Evolutionary conservation across 805 yeast species (phyloP), one percentile per base, ranked within the genome.

Genomic region (Ogataea populi-albae): DNA sequence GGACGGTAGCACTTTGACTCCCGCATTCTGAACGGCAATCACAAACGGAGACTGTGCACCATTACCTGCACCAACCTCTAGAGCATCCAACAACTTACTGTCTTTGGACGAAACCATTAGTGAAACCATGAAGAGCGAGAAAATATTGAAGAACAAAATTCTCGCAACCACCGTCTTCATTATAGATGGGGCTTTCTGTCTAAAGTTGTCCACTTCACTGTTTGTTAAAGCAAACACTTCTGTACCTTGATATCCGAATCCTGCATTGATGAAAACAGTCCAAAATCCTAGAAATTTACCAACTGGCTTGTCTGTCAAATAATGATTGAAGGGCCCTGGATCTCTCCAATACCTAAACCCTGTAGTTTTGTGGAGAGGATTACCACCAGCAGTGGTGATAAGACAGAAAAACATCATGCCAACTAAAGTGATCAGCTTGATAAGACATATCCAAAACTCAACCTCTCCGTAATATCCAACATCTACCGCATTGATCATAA

Each of bases 341-440:
- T 82, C 58, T 62, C 86, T 74, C 91, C 89, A 82, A 59, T 82
- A 82, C 57, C 86, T 71, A 69, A 82, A 82, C 10, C 89, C 89
- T 25, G 82, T 73, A 6, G 87, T 82, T 14, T 32, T 37, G 30
- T 37, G 41, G 16, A 37, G 25, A 4, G 41, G 41, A 20, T 37
- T 37, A 9, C 41, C 41, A 23, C 41, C 41, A 15, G 35, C 30
- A 4, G 41, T 37, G 9, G 41, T 35, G 4, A 37, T 18, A 18
- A 37, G 22, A 32, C 41, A 37, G 25, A 37, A 37, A 26, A 82
- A 58, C 37, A 81, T 56, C 69, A 81, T 81, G n/a, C 87, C 89
- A 10, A 77, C 58, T 34, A 82, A 77, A 30, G 88, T 85, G 26
- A 80, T 41, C 26, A 82, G 81, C 54, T 82, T 82, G 37, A 80